phyloP scores from a whole-genome alignment of 2,329 filamentous ascomycete genomes.

The Curvularia sp. region DNA sequence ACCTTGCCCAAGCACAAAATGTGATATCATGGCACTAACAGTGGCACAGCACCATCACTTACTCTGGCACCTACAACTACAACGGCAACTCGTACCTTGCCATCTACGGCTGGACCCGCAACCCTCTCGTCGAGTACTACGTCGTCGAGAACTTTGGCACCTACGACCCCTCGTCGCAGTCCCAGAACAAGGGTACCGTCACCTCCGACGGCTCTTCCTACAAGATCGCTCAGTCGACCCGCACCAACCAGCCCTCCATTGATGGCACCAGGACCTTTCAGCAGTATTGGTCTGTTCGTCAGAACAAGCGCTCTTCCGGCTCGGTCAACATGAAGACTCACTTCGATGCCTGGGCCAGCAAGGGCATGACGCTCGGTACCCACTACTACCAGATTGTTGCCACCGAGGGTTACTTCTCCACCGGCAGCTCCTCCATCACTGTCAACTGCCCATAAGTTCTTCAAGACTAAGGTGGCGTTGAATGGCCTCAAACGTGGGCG shows the following conservation, averaged over 20 bases:
- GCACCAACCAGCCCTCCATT: slow-evolving; percentile 58
- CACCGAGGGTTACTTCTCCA: slow-evolving; percentile 58
- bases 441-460: slow-evolving; percentile 47
- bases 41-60: slow-evolving; percentile 40
- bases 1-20: slow-evolving; percentile 9
- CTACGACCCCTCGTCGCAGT: slow-evolving; percentile 59
- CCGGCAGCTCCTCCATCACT: slow-evolving; percentile 58
- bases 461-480: background rate
- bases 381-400: slow-evolving; percentile 53
- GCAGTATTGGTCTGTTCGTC: slow-evolving; percentile 59
- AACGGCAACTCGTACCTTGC: slow-evolving; percentile 58
- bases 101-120: slow-evolving; percentile 65
- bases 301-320: slow-evolving; percentile 42
- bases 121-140: slow-evolving; percentile 63
- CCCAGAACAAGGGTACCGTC: slow-evolving; percentile 43
- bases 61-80: slow-evolving; percentile 46
- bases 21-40: background rate
- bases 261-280: slow-evolving; percentile 60
- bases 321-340: slow-evolving; percentile 45
- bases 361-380: slow-evolving; percentile 41
- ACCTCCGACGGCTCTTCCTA: slow-evolving; percentile 42
- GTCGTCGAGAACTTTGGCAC: slow-evolving; percentile 61
- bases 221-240: slow-evolving; percentile 41
- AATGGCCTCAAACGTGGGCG: background rate
- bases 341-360: slow-evolving; percentile 46